Conservation (phyloP, 1,284 basidiomycete species). For the Singerocomus rubriflavus region DNA sequence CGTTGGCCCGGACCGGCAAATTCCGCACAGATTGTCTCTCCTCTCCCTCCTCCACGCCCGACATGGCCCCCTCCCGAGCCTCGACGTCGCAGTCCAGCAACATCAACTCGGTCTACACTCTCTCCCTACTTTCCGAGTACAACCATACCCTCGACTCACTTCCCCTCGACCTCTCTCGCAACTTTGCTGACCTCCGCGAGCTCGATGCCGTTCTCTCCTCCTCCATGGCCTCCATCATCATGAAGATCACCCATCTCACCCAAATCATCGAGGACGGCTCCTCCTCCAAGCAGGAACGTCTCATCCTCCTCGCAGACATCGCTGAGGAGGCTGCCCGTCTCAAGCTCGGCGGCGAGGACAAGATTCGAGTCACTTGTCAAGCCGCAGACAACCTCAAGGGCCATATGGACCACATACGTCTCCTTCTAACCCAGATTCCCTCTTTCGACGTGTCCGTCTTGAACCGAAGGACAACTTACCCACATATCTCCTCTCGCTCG, state of each 20-base stretch:
- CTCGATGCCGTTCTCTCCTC: conserved; percentile 95
- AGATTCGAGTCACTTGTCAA: conserved; percentile 94
- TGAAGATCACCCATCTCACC: conserved; percentile 74
- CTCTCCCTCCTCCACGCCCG: not conserved
- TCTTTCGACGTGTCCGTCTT: conserved; percentile 60
- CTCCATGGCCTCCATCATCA: conserved; percentile 75
- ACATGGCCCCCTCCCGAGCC: conserved; percentile 32
- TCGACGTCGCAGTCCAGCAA: conserved; percentile 34
- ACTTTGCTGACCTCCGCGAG: conserved; percentile 94
- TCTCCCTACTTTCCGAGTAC: conserved; percentile 75
- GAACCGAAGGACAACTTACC: conserved; percentile 65
- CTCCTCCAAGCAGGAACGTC: conserved; percentile 72
- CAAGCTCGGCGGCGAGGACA: conserved; percentile 97
- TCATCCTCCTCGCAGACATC: conserved; percentile 87
- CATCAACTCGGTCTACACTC: conserved; percentile 51
- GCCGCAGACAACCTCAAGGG: conserved; percentile 87
- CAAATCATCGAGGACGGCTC: conserved; percentile 71
- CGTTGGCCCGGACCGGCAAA: conserved; percentile 31
- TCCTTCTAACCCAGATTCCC: conserved; percentile 64
- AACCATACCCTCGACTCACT: conserved; percentile 92
- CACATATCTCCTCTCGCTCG: conserved; percentile 64
- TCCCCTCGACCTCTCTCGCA: conserved; percentile 91
- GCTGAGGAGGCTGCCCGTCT: conserved; percentile 91
- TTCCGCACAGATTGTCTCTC: conserved; percentile 10
- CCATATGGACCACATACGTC: conserved; percentile 68